A percentile compares a stretch with the other conserved stretches of the same genome.
Conservation (phyloP, 1,284 basidiomycete genomes). For the Ceraceosorus guamensis region DNA sequence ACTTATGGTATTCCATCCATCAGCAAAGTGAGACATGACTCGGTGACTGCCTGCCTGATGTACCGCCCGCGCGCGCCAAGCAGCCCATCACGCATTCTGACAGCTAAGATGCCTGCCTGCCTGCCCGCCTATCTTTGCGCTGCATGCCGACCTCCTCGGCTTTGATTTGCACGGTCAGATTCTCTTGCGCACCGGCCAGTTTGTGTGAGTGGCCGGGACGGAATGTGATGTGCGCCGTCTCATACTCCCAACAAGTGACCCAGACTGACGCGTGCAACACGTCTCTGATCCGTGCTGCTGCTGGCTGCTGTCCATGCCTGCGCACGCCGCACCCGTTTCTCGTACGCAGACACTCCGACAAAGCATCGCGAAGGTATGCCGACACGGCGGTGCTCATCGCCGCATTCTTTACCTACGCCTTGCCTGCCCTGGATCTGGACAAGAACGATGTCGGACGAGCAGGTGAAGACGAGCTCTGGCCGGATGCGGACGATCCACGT, state of each 20-base stretch:
- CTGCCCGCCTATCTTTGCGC: no score
- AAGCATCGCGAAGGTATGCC: neutral
- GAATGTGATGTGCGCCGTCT: no score
- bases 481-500: constrained; percentile 17
- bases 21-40: no score
- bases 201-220: neutral
- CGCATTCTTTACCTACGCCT: constrained; percentile 5
- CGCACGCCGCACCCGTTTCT: neutral
- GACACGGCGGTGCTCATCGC: constrained; percentile 5
- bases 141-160: no score
- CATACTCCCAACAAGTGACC: no score
- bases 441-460: constrained; percentile 2
- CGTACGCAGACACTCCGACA: neutral
- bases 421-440: constrained; percentile 2
- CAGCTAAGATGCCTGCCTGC: no score
- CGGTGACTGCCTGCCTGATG: no score
- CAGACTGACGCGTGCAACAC: neutral
- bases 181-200: neutral
- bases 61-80: no score
- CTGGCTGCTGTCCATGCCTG: neutral
- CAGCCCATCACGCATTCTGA: neutral
- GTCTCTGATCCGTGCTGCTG: neutral
- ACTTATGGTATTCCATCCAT: constrained; percentile 3
- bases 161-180: no score
- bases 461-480: constrained; percentile 4